Evolutionary conservation across 805 yeast genomes (phyloP).

Genomic region (Scheffersomyces lignosus): DNA sequence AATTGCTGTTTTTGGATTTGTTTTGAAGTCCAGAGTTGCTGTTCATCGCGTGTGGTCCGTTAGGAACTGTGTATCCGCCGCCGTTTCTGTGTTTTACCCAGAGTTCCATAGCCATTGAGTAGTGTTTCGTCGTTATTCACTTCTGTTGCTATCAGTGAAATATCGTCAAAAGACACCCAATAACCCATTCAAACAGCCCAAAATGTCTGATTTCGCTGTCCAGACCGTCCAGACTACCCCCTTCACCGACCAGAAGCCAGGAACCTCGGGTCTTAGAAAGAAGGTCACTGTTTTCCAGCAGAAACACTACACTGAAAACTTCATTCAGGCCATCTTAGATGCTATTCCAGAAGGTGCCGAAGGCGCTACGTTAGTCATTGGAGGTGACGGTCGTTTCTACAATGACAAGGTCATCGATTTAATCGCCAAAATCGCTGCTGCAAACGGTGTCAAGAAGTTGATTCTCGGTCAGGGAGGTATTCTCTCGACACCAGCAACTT

Average conservation of each 20-base stretch:
- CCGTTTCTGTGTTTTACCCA: no score
- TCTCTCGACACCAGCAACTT: slow-evolving; percentile 93
- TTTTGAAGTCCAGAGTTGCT: no score
- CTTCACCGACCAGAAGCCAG: slow-evolving; percentile 92
- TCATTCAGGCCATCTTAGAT: slow-evolving; percentile 79
- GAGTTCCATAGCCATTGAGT: no score
- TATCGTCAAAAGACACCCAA: no score
- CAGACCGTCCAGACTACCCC: slow-evolving; percentile 60
- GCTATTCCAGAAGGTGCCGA: slow-evolving; percentile 88
- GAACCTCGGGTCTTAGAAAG: slow-evolving; percentile 95
- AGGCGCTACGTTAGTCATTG: slow-evolving; percentile 79
- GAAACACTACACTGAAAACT: slow-evolving; percentile 85
- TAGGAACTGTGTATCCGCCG: no score
- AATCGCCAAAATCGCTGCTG: slow-evolving; percentile 83
- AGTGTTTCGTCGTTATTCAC: no score
- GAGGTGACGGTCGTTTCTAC: slow-evolving; percentile 96
- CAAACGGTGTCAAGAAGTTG: slow-evolving; percentile 83
- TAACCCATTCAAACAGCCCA: background rate
- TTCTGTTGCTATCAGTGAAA: no score
- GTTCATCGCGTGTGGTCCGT: no score
- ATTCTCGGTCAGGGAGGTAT: slow-evolving; percentile 88
- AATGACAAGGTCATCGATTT: slow-evolving; percentile 77
- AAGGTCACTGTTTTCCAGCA: slow-evolving; percentile 83
- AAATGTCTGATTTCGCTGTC: slow-evolving; percentile 3
- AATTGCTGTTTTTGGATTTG: no score